Percentiles rank a stretch among this genome's conserved stretches.
These are phyloP conservation scores for Pseudocercospora vitis DNA, from an alignment of 2,329 filamentous ascomycete genomes.

Conservation along the genomic window DNA sequence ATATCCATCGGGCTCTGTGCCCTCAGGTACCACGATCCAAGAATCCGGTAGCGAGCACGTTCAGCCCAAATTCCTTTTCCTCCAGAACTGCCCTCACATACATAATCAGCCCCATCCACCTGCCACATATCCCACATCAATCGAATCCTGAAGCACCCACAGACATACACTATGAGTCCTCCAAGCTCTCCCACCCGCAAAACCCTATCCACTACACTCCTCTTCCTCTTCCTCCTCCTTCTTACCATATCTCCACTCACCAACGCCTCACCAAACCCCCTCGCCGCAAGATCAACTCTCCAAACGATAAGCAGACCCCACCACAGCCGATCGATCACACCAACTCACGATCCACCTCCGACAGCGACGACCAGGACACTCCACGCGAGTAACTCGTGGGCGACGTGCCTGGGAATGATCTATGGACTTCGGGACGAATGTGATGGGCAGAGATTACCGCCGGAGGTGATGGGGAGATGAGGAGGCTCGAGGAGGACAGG, in stretches of 20 bases:
- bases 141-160: too few species aligned
- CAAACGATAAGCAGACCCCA: neutral
- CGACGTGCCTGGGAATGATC: constrained; percentile 5
- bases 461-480: neutral
- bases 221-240: too few species aligned
- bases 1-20: neutral
- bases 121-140: too few species aligned
- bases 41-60: neutral
- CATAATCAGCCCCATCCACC: neutral
- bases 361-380: neutral
- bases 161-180: too few species aligned
- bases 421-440: constrained; percentile 2
- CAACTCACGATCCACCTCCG: neutral
- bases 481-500: neutral
- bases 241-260: neutral
- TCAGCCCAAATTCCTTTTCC: neutral
- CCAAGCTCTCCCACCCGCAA: too few species aligned
- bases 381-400: neutral
- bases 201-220: too few species aligned
- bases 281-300: neutral
- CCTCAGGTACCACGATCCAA: neutral
- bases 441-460: neutral
- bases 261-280: neutral
- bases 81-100: neutral
- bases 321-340: neutral